Conservation (phyloP, 2,329 filamentous ascomycete genomes). For the Basipetospora sp. region DNA sequence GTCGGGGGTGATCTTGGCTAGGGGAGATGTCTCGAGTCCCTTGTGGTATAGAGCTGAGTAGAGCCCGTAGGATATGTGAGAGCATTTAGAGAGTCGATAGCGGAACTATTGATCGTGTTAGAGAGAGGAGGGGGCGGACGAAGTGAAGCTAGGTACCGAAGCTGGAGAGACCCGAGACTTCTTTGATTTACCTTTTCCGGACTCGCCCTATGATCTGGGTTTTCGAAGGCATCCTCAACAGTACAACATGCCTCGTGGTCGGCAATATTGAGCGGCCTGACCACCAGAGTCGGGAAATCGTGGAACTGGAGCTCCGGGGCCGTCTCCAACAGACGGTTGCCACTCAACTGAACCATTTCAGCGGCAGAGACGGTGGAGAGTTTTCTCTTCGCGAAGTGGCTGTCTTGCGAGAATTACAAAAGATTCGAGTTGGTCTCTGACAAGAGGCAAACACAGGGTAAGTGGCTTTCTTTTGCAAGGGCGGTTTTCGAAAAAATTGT, state of each 20-base stretch:
- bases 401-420: too few species aligned
- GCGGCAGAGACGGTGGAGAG: too few species aligned
- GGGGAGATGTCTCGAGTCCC: neutral
- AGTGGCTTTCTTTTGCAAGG: too few species aligned
- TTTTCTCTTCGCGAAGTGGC: too few species aligned
- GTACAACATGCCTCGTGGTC: slow-evolving; percentile 47
- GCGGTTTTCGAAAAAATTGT: too few species aligned
- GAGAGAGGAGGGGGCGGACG: too few species aligned
- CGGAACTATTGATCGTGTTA: slow-evolving; percentile 40
- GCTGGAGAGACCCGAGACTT: too few species aligned
- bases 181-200: slow-evolving; percentile 35
- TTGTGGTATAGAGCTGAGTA: slow-evolving; percentile 50
- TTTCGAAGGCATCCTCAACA: slow-evolving; percentile 39
- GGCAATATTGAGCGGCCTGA: slow-evolving; percentile 54
- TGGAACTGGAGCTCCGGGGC: neutral
- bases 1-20: neutral
- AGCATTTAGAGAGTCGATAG: slow-evolving; percentile 61
- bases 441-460: too few species aligned
- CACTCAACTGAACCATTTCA: neutral
- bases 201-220: slow-evolving; percentile 34
- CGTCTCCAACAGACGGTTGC: neutral
- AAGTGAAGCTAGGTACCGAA: too few species aligned
- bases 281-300: slow-evolving; percentile 11
- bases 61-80: slow-evolving; percentile 64
- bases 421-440: too few species aligned